These are phyloP conservation scores for Ziziphus jujuba DNA, from an alignment of 306 rosid genomes.

Conservation along the genomic window DNA sequence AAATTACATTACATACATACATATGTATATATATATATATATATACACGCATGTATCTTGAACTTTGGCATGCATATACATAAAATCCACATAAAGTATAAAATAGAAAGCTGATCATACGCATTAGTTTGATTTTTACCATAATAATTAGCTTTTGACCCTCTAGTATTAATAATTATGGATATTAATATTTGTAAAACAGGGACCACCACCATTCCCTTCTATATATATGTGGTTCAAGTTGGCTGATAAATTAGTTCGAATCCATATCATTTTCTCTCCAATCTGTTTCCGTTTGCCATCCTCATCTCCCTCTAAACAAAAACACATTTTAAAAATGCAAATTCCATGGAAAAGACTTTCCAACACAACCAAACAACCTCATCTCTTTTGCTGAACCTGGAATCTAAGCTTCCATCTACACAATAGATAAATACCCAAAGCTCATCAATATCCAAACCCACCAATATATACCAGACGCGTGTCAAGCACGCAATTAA, in stretches of 20 bases:
- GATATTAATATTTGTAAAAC: conserved; percentile 15
- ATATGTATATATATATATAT: too few relatives aligned
- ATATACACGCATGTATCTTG: too few relatives aligned
- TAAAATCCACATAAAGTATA: too few relatives aligned
- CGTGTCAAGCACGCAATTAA: conserved; percentile 10
- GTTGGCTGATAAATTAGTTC: conserved; percentile 21
- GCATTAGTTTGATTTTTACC: too few relatives aligned
- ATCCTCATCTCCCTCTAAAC: not conserved
- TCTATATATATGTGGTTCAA: conserved; percentile 37
- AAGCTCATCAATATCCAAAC: conserved; percentile 26
- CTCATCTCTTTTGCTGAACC: conserved; percentile 15
- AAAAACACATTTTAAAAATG: not conserved
- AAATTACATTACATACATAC: too few relatives aligned
- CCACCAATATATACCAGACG: conserved; percentile 27
- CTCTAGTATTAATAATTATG: too few relatives aligned
- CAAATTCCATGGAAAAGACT: conserved; percentile 1
- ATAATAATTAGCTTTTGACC: conserved; percentile 19
- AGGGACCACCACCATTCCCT: conserved; percentile 19
- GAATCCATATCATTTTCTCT: not conserved
- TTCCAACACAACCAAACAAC: conserved; percentile 18
- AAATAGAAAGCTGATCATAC: too few relatives aligned
- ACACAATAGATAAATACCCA: conserved; percentile 27
- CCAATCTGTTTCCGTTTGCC: not conserved
- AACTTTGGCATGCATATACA: too few relatives aligned
- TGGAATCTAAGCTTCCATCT: conserved; percentile 9